phyloP scores from a whole-genome alignment of 2,329 filamentous ascomycete species.

The Orbilia javanica region DNA sequence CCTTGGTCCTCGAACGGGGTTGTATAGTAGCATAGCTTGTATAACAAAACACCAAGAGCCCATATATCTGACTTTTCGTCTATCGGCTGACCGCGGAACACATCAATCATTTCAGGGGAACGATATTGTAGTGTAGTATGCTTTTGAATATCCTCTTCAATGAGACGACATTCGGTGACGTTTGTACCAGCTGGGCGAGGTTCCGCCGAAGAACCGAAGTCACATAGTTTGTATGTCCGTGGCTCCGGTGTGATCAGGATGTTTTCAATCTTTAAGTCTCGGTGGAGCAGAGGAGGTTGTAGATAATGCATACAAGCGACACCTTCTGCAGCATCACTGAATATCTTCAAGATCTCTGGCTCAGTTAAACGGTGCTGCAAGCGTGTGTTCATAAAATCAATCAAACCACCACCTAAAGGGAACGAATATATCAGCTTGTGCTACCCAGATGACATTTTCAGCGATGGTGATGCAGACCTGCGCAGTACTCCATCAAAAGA shows the following conservation, averaged over 20 bases:
- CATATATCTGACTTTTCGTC: constrained; percentile 99
- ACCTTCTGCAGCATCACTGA: constrained; percentile 93
- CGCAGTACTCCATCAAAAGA: constrained; percentile 95
- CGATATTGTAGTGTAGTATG: constrained; percentile 98
- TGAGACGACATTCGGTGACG: constrained; percentile 86
- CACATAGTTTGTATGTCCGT: constrained; percentile 92
- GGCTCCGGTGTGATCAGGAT: constrained; percentile 84
- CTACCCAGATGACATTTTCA: too few species aligned
- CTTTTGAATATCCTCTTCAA: constrained; percentile 96
- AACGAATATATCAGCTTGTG: not conserved
- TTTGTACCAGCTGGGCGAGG: constrained; percentile 87
- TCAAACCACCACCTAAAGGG: constrained; percentile 81
- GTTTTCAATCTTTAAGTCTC: constrained; percentile 98
- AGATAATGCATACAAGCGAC: constrained; percentile 99
- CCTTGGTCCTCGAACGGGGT: constrained; percentile 98
- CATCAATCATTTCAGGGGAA: constrained; percentile 98
- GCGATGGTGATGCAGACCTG: constrained; percentile 55
- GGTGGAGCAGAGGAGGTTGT: constrained; percentile 89
- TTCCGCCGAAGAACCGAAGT: constrained; percentile 92
- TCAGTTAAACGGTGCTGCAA: constrained; percentile 96
- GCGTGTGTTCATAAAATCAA: constrained; percentile 99
- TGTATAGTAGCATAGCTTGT: constrained; percentile 99
- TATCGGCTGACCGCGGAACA: constrained; percentile 94
- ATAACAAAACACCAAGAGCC: constrained; percentile 93
- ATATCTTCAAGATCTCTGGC: constrained; percentile 96